Base-by-base conservation (phyloP, 1,284 basidiomycete species). In the Fomitopsis palustris region DNA sequence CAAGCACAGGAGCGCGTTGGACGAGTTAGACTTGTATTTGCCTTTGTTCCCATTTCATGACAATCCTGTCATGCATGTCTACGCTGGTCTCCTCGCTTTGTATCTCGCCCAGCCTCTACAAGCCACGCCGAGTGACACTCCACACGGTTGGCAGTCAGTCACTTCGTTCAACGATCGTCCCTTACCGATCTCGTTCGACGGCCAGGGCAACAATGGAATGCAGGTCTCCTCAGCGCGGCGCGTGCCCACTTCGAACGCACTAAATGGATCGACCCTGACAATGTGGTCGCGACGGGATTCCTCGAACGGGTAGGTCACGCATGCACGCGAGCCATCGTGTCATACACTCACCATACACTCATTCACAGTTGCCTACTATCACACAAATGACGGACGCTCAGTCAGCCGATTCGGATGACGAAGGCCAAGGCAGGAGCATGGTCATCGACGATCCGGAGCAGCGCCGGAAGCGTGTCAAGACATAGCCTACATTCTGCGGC, bases 1-100 rank as follows among this genome's bases (percentile, higher is more conserved):
- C 2, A 79, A 79, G 65, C 79, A 88, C 66, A 79, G 78, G 58
- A 84, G 87, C 53, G 94, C 93, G 1, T 74, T 94, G 61, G 90
- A 93, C 61, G 91, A 96, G 69, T 76, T 96, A 14, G 92, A 95
- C 68, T 78, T 94, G 91, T 94, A 92, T 70, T 80, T 96, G 12
- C 87, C 91, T 0, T 89, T 90, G 1, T 88, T 90, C 70, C 94
- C 94, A 0, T 96, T 89, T 75, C 86, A 88, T 67, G 88, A 93
- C 62, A 91, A 92, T 60, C 81, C 88, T 1, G 75, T 85, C 2
- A 77, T 96, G 38, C 92, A 95, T 67, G 77, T 86, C 8, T 95
- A 95, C 64, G 93, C 93, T 3, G 94, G 92, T 2, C 73, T 95
- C 61, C 74, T 93, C 10, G 82, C 79, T 39, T 77, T 94, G 21